Conservation (phyloP, 164 flowering plant genomes). For the Echeveria elegans region DNA sequence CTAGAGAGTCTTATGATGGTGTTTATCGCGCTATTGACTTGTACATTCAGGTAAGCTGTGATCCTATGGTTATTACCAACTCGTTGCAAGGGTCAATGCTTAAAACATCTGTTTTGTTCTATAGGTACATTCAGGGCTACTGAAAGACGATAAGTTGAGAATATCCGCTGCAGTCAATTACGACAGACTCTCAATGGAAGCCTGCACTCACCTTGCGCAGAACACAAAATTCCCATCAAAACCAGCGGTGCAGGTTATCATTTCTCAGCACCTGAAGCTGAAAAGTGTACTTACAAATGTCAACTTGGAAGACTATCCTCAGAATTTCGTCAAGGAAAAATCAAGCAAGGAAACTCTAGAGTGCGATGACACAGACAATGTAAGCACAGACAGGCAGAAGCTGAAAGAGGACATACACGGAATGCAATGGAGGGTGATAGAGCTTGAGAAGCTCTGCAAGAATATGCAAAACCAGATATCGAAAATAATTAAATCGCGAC, state of each 20-base stretch:
- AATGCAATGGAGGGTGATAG: slow-evolving; percentile 48
- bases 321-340: slow-evolving; percentile 8
- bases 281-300: background rate
- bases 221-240: background rate
- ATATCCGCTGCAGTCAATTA: slow-evolving; percentile 39
- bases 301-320: background rate
- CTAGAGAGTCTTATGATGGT: slow-evolving; percentile 58
- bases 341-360: slow-evolving; percentile 20
- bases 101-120: background rate
- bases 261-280: background rate
- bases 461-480: slow-evolving; percentile 43
- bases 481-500: slow-evolving; percentile 24
- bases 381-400: slow-evolving; percentile 27
- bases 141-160: slow-evolving; percentile 37
- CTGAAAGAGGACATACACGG: slow-evolving; percentile 41
- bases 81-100: background rate
- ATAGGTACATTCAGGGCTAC: slow-evolving; percentile 54
- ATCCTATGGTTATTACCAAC: background rate
- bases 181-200: slow-evolving; percentile 40
- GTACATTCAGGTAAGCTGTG: slow-evolving; percentile 58
- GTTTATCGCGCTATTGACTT: slow-evolving; percentile 58
- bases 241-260: background rate
- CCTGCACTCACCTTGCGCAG: background rate
- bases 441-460: slow-evolving; percentile 45
- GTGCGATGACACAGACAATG: background rate